Percentiles rank a stretch among this genome's conserved stretches.
Evolutionary conservation across 2,329 filamentous ascomycete genomes (phyloP).

Genomic region (Phoma sp.): DNA sequence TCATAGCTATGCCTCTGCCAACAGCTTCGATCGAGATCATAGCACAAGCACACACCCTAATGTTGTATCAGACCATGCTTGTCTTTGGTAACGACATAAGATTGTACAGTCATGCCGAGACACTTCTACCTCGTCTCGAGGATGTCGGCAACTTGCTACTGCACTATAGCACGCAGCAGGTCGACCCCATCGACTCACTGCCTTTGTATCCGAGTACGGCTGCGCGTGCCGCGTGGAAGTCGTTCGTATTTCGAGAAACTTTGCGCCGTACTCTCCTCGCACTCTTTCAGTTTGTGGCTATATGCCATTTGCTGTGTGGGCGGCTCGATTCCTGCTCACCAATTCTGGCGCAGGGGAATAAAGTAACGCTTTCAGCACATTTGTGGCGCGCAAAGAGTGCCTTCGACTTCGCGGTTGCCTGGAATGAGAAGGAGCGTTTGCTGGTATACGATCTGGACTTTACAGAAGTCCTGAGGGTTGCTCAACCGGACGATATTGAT

Average conservation of each 20-base stretch:
- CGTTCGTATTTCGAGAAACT: constrained; percentile 64
- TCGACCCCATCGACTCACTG: constrained; percentile 30
- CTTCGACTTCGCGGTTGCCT: constrained; percentile 42
- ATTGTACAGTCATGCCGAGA: constrained; percentile 27
- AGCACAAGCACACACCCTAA: constrained; percentile 38
- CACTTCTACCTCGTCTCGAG: constrained; percentile 27
- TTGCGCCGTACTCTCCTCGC: constrained; percentile 61
- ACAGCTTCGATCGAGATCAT: constrained; percentile 28
- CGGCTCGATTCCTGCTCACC: constrained; percentile 23
- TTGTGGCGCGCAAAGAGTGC: constrained; percentile 41
- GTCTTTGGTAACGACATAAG: constrained; percentile 39
- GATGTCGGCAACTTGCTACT: constrained; percentile 15
- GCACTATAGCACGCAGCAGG: constrained; percentile 17
- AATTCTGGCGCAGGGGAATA: constrained; percentile 14
- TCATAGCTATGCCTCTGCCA: constrained; percentile 43
- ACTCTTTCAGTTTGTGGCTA: constrained; percentile 54
- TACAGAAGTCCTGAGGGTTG: constrained; percentile 29
- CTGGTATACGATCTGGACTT: constrained; percentile 41
- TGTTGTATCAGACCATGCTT: constrained; percentile 41
- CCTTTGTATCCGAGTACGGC: constrained; percentile 51
- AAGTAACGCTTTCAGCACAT: constrained; percentile 36
- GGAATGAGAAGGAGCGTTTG: constrained; percentile 41
- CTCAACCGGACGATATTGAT: constrained; percentile 38
- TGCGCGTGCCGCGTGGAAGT: constrained; percentile 55
- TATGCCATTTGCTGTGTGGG: constrained; percentile 30